Evolutionary conservation across 805 yeast species (phyloP), one percentile per base, ranked within the genome.

Genomic region (Zygoascus ofunaensis): DNA sequence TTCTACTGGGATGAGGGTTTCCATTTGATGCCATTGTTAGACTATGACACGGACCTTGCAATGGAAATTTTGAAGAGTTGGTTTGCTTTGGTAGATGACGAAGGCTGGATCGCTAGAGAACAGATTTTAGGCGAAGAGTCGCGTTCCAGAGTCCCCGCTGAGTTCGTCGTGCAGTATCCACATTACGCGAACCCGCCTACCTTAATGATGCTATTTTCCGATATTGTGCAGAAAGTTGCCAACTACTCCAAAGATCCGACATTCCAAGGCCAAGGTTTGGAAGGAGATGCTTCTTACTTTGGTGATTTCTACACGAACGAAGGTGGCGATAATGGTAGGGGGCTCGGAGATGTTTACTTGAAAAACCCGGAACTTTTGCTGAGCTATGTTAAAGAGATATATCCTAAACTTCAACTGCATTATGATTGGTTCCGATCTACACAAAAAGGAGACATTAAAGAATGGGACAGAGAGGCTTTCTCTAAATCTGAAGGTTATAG

Each of bases 1-100:
- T 92, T 92, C 58, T 87, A 85, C 58, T 92, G 98, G 98, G 98
- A 92, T 63, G 98, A 92, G 64, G 98, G 98, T 0, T 92, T 92
- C 63, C 96, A 90, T 61, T 68, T 90, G 48, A 68, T 89, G 34
- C 94, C 94, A 5, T 67, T 92, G 33, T 62, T 84, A 53, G 81
- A 82, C 39, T 89, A 82, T 59, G 97, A 92, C 62, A 72, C 84
- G 14, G 95, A 86, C 56, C 67, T 89, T 37, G 85, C 79, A 0
- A 68, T 87, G 49, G 92, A 86, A 51, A 80, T 92, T 15, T 59
- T 89, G 46, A 73, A 80, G 56, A 83, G 95, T 42, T 92, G 98
- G 98, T 85, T 90, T 59, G 63, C 72, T 32, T 64, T 85, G 34
- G 85, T 87, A 49, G 96, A 90, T 60, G 84, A 80, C 1, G 80